These are phyloP conservation scores for Trichophyton verrucosum DNA, from an alignment of 2,329 filamentous ascomycete species.

Conservation along the genomic window DNA sequence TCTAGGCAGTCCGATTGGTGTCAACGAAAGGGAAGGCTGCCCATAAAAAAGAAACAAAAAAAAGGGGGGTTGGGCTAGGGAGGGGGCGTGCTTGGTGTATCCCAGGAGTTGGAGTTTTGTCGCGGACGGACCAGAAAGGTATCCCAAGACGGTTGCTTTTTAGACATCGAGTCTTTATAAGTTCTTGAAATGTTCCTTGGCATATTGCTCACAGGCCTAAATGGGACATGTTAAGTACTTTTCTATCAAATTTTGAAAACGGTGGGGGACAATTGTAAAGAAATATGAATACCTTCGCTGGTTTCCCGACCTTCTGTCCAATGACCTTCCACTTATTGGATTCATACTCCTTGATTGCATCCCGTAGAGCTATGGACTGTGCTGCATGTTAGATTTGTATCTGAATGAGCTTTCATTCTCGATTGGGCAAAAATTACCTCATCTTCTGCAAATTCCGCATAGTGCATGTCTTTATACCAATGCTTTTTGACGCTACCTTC, in stretches of 20 bases:
- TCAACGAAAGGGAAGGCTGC: not conserved
- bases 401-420: constrained; percentile 6
- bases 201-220: constrained; percentile 80
- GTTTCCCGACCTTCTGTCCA: constrained; percentile 92
- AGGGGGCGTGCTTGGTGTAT: not conserved
- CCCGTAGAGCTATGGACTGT: constrained; percentile 49
- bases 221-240: constrained; percentile 13
- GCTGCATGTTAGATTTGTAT: constrained; percentile 2
- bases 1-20: not conserved
- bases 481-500: constrained; percentile 99
- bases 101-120: not conserved
- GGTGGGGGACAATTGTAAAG: constrained; percentile 4
- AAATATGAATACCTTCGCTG: constrained; percentile 59
- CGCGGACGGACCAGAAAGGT: constrained; percentile 4
- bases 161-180: constrained; percentile 16
- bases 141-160: not conserved
- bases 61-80: not conserved
- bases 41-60: constrained; percentile 1
- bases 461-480: constrained; percentile 99
- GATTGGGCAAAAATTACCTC: constrained; percentile 49
- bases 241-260: not conserved
- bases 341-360: constrained; percentile 97
- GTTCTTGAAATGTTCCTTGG: constrained; percentile 75
- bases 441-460: constrained; percentile 94
- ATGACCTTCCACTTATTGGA: constrained; percentile 98